Conservation (phyloP, 2,329 filamentous ascomycete species). For the Nigrospora osmanthi region DNA sequence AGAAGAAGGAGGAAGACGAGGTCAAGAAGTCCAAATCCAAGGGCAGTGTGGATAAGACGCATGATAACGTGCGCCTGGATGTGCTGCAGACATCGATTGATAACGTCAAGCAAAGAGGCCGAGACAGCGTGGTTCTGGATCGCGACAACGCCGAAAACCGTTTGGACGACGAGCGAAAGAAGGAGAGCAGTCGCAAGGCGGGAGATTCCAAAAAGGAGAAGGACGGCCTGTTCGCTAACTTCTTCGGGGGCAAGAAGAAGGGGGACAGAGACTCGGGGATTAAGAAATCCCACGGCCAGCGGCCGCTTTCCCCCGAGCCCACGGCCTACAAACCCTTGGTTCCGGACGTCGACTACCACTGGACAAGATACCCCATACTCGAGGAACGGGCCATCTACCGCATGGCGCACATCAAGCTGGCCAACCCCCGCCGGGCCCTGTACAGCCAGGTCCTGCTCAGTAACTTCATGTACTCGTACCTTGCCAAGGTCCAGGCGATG, state of each 20-base stretch:
- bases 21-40: constrained; percentile 62
- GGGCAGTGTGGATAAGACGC: constrained; percentile 44
- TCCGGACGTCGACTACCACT: constrained; percentile 90
- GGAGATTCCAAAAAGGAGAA: constrained; percentile 81
- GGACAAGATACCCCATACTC: constrained; percentile 89
- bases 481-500: constrained; percentile 98
- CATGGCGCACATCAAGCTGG: constrained; percentile 97
- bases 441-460: constrained; percentile 93
- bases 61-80: constrained; percentile 79
- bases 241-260: constrained; percentile 90
- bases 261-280: constrained; percentile 64
- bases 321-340: constrained; percentile 60
- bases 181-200: constrained; percentile 67
- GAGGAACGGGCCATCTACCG: constrained; percentile 96
- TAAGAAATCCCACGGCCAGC: constrained; percentile 65
- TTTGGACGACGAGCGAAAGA: constrained; percentile 74
- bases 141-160: constrained; percentile 65
- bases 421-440: constrained; percentile 87
- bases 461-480: constrained; percentile 99
- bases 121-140: constrained; percentile 80
- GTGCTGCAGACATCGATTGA: constrained; percentile 85
- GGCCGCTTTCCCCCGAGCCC: constrained; percentile 76
- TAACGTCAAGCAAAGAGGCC: constrained; percentile 50
- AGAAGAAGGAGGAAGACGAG: constrained; percentile 54
- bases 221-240: constrained; percentile 84